Evolutionary conservation across 192 early-diverging fungal genomes (phyloP).

Genomic region (Coemansia guatemalensis): DNA sequence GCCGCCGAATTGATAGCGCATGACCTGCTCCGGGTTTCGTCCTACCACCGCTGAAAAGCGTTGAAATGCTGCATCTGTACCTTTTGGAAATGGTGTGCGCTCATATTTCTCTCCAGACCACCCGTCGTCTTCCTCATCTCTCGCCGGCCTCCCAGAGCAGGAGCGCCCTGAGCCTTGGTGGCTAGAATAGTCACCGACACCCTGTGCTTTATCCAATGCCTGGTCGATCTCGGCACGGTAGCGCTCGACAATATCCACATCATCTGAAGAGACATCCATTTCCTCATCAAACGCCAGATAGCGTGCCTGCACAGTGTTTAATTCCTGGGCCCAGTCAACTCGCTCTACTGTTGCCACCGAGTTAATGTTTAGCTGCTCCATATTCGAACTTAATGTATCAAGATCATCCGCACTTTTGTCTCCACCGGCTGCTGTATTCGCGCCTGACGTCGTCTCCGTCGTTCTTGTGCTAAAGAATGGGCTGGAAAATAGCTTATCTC

Average conservation of each 20-base stretch:
- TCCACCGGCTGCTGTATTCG: neutral
- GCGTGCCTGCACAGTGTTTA: conserved; percentile 13
- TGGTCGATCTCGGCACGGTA: conserved; percentile 30
- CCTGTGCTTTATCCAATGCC: conserved; percentile 21
- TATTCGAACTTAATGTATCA: neutral
- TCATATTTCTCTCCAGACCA: conserved; percentile 89
- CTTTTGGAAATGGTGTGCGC: conserved; percentile 64
- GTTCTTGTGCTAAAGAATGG: conserved; percentile 21
- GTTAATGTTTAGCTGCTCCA: conserved; percentile 7
- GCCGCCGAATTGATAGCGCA: conserved; percentile 76
- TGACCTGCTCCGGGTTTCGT: conserved; percentile 78
- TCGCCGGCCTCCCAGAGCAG: neutral
- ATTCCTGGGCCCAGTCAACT: conserved; percentile 27
- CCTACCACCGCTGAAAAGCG: conserved; percentile 72
- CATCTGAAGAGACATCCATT: neutral
- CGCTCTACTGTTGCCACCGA: neutral
- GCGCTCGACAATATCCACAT: conserved; percentile 10
- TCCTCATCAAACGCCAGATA: conserved; percentile 43
- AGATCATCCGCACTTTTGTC: neutral
- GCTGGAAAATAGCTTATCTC: conserved; percentile 17
- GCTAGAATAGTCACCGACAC: neutral
- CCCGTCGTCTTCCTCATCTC: conserved; percentile 38
- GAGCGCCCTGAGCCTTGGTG: neutral
- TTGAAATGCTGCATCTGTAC: conserved; percentile 78
- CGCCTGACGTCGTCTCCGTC: neutral